Conservation (phyloP, 2,329 filamentous ascomycete genomes). For the Aspergillus ochraceoroseus region DNA sequence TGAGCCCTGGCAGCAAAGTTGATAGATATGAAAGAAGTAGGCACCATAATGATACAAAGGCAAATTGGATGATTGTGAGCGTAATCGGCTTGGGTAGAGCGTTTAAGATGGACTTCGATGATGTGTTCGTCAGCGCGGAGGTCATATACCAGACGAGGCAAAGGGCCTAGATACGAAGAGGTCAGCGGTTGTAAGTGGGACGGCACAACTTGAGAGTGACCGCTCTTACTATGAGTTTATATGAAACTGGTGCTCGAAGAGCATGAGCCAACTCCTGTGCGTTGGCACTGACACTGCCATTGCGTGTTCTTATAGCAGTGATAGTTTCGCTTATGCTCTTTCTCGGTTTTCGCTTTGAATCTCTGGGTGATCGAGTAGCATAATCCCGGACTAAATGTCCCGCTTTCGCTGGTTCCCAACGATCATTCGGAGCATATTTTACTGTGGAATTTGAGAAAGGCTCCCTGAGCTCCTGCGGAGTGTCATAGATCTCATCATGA, state of each 20-base stretch:
- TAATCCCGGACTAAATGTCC: conserved; percentile 45
- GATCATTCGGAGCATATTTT: conserved; percentile 43
- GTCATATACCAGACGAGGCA: conserved; percentile 93
- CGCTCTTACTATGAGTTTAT: conserved; percentile 70
- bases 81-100: conserved; percentile 87
- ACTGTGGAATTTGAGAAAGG: conserved; percentile 25
- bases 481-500: conserved; percentile 36
- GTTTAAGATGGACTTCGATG: conserved; percentile 93
- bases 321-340: conserved; percentile 90
- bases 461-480: conserved; percentile 25
- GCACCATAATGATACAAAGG: conserved; percentile 85
- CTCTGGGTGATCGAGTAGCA: conserved; percentile 32
- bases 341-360: conserved; percentile 60
- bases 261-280: conserved; percentile 90
- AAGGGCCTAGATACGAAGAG: conserved; percentile 61
- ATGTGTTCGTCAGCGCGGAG: conserved; percentile 93
- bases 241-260: conserved; percentile 81
- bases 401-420: conserved; percentile 60
- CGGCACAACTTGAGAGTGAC: conserved; percentile 3
- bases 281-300: conserved; percentile 84
- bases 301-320: conserved; percentile 70
- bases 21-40: conserved; percentile 73
- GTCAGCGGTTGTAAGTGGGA: conserved; percentile 15
- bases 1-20: conserved; percentile 64
- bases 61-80: conserved; percentile 88